Evolutionary conservation across 2,329 filamentous ascomycete genomes (phyloP), one percentile per base, ranked within the genome.

Genomic region (Ascosphaera acerosa): DNA sequence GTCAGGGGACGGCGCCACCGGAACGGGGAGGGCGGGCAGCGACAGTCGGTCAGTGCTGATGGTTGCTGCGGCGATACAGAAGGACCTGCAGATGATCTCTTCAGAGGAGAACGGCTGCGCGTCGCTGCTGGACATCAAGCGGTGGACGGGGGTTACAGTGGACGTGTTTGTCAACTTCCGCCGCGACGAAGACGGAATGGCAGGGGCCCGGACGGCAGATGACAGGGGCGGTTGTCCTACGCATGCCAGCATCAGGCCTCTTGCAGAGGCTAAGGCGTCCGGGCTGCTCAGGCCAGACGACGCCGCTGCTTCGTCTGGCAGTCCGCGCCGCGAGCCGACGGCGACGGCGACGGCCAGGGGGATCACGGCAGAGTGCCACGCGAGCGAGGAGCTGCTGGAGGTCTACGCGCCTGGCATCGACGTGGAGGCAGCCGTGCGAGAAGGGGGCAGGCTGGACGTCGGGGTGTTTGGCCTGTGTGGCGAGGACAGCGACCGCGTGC

Each of bases 121-220:
- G 0, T 67, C 67, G 1, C 52, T 91, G 1, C 66, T 65, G 53
- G 71, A 90, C 46, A 70, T 91, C 22, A 50, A 58, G 14, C 49
- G 59, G 10, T 91, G 80, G 80, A 84, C 76, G 0, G 74, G 73
- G 0, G 51, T 80, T 2, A 56, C 50, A 33, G 49, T 90, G 1
- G 64, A 76, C 40, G 69, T 64, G 0, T 84, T 77, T 51, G 68
- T 91, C 41, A 92, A 92, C 46, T 87, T 90, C 39, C 49, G 90
- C 12, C 67, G 59, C 32, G 47, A 69, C 23, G 62, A 62, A 1
- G 53, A 52, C 25, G 37, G 40, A 1, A 39, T 42, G 3, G 29
- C 5, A 28, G 6, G n/a, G 12, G 26, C 7, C n/a, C n/a, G n/a
- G n/a, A n/a, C n/a, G n/a, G n/a, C n/a, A n/a, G n/a, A n/a, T n/a